phyloP scores from a whole-genome alignment of 345 rosid species.

The Mangifera indica region DNA sequence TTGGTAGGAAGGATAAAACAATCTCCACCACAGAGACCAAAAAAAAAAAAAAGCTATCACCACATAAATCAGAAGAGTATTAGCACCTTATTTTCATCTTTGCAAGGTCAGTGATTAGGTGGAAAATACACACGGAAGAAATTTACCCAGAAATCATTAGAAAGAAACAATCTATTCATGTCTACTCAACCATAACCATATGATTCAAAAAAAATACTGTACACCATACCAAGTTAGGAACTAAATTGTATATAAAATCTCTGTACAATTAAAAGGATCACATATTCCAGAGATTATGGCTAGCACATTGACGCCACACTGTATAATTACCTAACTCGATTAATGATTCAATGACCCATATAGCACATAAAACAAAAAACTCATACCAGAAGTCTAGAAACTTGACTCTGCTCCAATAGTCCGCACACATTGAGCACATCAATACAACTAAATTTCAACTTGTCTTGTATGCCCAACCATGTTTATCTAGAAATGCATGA shows the following conservation, averaged over 20 bases:
- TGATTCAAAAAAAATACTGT: constrained; percentile 5
- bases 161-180: background rate
- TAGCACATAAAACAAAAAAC: background rate
- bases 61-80: background rate
- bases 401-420: background rate
- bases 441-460: constrained; percentile 17
- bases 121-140: background rate
- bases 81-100: background rate
- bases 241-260: background rate
- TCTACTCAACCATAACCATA: background rate
- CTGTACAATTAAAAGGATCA: constrained; percentile 24
- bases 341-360: background rate
- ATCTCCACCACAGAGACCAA: background rate
- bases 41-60: too few relatives aligned
- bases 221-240: background rate
- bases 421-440: background rate
- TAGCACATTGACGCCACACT: constrained; percentile 8
- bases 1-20: background rate
- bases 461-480: constrained; percentile 77
- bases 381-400: background rate
- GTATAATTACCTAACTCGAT: background rate
- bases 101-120: background rate
- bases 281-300: background rate
- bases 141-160: background rate
- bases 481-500: constrained; percentile 62